Evolutionary conservation across 2,329 filamentous ascomycete species (phyloP).

Genomic region (Colletotrichum acutatum): DNA sequence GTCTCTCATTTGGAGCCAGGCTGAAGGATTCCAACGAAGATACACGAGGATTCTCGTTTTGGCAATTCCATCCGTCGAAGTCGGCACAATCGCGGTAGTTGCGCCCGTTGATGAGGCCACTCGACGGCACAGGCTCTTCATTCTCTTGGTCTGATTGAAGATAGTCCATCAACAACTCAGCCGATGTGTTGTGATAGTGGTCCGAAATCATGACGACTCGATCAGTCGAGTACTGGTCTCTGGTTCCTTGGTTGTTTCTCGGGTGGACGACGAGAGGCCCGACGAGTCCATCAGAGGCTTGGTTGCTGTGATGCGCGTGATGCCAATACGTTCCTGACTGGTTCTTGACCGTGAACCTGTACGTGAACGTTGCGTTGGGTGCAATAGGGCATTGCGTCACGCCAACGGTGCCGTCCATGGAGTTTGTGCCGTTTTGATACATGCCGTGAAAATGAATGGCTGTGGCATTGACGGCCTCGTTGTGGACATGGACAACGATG

Average conservation of each 20-base stretch:
- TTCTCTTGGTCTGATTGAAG: constrained; percentile 64
- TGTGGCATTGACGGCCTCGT: constrained; percentile 73
- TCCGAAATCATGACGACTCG: constrained; percentile 76
- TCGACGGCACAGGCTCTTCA: constrained; percentile 74
- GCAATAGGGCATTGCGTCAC: constrained; percentile 76
- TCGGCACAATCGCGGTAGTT: constrained; percentile 48
- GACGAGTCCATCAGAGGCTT: constrained; percentile 76
- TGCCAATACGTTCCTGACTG: constrained; percentile 67
- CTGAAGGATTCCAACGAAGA: constrained; percentile 46
- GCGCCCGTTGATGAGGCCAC: constrained; percentile 71
- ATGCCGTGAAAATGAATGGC: constrained; percentile 83
- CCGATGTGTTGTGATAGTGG: constrained; percentile 73
- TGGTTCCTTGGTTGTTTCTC: constrained; percentile 48
- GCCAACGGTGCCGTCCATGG: constrained; percentile 78
- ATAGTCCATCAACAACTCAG: constrained; percentile 63
- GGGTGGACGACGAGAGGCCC: constrained; percentile 76
- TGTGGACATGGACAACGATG: constrained; percentile 75
- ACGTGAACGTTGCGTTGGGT: constrained; percentile 71
- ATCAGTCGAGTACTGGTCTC: constrained; percentile 53
- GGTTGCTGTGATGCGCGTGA: constrained; percentile 73
- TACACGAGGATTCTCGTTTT: constrained; percentile 41
- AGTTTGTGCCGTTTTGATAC: constrained; percentile 79
- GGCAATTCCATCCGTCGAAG: constrained; percentile 55
- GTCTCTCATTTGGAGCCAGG: constrained; percentile 64
- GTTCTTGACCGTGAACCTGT: constrained; percentile 71